These are phyloP conservation scores for Coprinellus aureogranulatus DNA, from an alignment of 768 basidiomycete genomes.

Conservation along the genomic window DNA sequence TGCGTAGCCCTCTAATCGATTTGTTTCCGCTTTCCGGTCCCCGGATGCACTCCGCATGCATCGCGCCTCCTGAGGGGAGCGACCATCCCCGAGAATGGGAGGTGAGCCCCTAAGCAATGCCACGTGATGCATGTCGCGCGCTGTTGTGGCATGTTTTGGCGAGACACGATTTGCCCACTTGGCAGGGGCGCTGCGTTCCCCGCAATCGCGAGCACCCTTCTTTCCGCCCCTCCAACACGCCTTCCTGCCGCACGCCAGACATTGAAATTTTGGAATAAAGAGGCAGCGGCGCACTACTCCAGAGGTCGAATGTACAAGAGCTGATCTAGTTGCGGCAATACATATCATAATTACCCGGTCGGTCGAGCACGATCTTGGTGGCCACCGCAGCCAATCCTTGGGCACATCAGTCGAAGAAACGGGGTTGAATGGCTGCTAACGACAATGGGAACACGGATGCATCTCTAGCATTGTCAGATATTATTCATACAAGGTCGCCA, in stretches of 20 bases:
- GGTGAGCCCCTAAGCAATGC: neutral
- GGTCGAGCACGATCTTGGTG: neutral
- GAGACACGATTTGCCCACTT: neutral
- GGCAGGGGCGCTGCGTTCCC: neutral
- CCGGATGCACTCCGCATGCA: too few relatives aligned
- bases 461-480: slow-evolving; percentile 45
- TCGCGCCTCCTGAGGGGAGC: neutral
- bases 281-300: too few relatives aligned
- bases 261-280: too few relatives aligned
- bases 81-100: neutral
- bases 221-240: neutral
- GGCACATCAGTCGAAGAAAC: neutral
- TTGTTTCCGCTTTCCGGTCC: too few relatives aligned
- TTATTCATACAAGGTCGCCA: slow-evolving; percentile 53
- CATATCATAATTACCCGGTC: neutral
- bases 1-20: too few relatives aligned
- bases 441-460: neutral
- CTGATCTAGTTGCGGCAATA: too few relatives aligned
- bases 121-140: neutral
- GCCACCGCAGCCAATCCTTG: neutral
- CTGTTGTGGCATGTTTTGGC: neutral
- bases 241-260: too few relatives aligned
- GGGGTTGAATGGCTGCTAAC: neutral
- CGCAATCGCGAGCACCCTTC: neutral
- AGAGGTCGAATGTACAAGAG: too few relatives aligned